A percentile compares a stretch with the other conserved stretches of the same genome.
phyloP scores from a whole-genome alignment of 768 basidiomycete species.

The Pisolithus microcarpus region DNA sequence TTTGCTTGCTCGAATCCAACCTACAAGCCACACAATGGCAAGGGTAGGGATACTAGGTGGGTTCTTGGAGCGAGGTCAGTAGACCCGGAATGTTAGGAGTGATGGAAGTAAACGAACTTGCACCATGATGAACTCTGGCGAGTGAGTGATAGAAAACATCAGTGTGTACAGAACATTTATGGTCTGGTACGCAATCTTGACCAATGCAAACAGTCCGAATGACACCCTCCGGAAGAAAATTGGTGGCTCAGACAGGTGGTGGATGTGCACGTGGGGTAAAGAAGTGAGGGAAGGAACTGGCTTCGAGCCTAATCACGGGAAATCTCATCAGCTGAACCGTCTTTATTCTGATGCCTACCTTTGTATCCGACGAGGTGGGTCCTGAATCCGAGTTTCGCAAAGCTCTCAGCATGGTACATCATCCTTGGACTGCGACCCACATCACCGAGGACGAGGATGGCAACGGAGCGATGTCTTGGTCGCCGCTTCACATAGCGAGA shows the following conservation, averaged over 20 bases:
- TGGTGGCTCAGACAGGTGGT: conserved; percentile 64
- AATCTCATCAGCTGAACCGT: conserved; percentile 1
- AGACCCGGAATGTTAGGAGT: not conserved
- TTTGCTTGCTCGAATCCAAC: conserved; percentile 62
- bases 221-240: conserved; percentile 46
- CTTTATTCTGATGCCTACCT: conserved; percentile 43
- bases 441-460: conserved; percentile 89
- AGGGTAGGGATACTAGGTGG: conserved; percentile 95
- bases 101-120: conserved; percentile 52
- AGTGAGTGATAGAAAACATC: conserved; percentile 48
- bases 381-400: conserved; percentile 70
- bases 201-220: conserved; percentile 66
- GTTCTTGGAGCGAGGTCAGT: conserved; percentile 49
- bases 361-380: conserved; percentile 81
- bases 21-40: conserved; percentile 72
- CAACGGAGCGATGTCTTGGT: conserved; percentile 58
- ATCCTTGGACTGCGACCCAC: conserved; percentile 93
- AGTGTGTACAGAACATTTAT: conserved; percentile 55
- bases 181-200: conserved; percentile 74
- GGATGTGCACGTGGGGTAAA: conserved; percentile 54
- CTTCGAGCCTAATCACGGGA: conserved; percentile 52
- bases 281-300: conserved; percentile 69
- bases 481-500: conserved; percentile 14
- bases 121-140: conserved; percentile 81
- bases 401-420: conserved; percentile 97